These are phyloP conservation scores for Xylaria sp. DNA, from an alignment of 2,329 filamentous ascomycete species.

Conservation along the genomic window DNA sequence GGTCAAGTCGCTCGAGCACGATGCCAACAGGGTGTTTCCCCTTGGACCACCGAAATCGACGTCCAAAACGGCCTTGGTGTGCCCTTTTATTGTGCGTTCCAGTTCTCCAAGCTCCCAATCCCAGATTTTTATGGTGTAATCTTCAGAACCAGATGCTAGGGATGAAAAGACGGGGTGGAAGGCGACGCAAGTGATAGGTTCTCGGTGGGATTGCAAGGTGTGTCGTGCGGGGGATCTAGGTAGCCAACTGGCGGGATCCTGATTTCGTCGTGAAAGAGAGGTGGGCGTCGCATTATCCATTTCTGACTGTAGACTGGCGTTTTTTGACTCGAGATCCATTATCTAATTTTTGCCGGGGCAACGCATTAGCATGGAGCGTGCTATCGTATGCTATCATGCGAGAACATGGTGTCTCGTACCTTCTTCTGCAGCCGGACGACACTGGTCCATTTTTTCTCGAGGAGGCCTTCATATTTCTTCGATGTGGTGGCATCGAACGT, in stretches of 20 bases:
- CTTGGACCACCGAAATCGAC: constrained; percentile 88
- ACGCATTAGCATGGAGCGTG: constrained; percentile 16
- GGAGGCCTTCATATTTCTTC: constrained; percentile 90
- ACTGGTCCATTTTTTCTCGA: constrained; percentile 99
- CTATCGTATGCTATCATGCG: not conserved
- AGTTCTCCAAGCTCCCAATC: constrained; percentile 94
- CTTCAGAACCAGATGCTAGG: constrained; percentile 86
- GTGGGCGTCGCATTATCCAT: constrained; percentile 78
- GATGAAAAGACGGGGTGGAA: constrained; percentile 93
- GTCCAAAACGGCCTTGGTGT: constrained; percentile 85
- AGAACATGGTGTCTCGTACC: constrained; percentile 50
- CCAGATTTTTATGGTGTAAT: constrained; percentile 95
- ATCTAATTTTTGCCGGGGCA: constrained; percentile 58
- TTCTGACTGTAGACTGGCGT: constrained; percentile 74
- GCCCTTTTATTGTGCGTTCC: constrained; percentile 87
- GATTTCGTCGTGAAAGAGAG: constrained; percentile 76
- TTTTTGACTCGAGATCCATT: constrained; percentile 85
- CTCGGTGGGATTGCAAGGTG: constrained; percentile 79
- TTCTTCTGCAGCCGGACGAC: constrained; percentile 95
- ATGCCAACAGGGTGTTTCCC: constrained; percentile 77
- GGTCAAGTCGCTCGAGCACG: constrained; percentile 85
- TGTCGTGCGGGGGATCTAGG: constrained; percentile 82
- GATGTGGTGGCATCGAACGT: constrained; percentile 77
- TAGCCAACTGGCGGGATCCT: constrained; percentile 85
- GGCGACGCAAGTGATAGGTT: constrained; percentile 81